Percentiles rank a stretch among this genome's conserved stretches.
phyloP scores from a whole-genome alignment of 164 flowering plant genomes.

The Vitis riparia region DNA sequence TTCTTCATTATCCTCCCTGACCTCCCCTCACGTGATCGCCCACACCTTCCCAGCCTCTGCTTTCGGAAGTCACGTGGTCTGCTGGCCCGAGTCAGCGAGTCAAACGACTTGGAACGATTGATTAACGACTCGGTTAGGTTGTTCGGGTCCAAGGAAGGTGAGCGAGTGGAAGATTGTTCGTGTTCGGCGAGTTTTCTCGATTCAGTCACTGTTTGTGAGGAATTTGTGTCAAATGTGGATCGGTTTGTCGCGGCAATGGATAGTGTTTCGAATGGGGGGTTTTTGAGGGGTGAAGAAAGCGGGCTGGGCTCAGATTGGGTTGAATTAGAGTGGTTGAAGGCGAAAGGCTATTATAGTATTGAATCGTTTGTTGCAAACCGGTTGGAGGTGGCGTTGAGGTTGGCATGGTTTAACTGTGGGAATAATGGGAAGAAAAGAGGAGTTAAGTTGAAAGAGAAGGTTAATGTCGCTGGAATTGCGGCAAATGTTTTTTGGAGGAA shows the following conservation, averaged over 20 bases:
- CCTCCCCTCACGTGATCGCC: conserved; percentile 42
- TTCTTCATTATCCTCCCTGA: conserved; percentile 73
- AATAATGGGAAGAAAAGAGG: conserved; percentile 58
- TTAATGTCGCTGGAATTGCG: conserved; percentile 47
- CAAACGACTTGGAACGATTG: conserved; percentile 30
- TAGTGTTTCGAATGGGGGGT: conserved; percentile 56
- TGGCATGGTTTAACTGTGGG: conserved; percentile 68
- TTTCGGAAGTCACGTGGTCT: conserved; percentile 68
- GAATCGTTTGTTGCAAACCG: conserved; percentile 79
- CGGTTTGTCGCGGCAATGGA: conserved; percentile 72
- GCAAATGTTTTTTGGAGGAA: conserved; percentile 89
- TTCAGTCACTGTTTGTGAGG: conserved; percentile 59
- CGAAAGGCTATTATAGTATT: conserved; percentile 75
- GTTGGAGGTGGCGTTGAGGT: conserved; percentile 74
- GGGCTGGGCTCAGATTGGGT: conserved; percentile 63
- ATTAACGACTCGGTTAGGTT: conserved; percentile 42
- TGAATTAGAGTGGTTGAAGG: conserved; percentile 83
- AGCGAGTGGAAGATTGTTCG: conserved; percentile 24
- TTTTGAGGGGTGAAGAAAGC: conserved; percentile 67
- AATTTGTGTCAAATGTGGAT: conserved; percentile 59
- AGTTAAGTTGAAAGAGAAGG: conserved; percentile 63
- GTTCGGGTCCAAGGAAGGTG: conserved; percentile 65
- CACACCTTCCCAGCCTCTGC: conserved; percentile 59
- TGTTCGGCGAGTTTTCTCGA: conserved; percentile 37
- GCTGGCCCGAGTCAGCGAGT: conserved; percentile 48